These are phyloP conservation scores for Heliosperma pusillum DNA, from an alignment of 148 eudicot genomes.

Conservation along the genomic window DNA sequence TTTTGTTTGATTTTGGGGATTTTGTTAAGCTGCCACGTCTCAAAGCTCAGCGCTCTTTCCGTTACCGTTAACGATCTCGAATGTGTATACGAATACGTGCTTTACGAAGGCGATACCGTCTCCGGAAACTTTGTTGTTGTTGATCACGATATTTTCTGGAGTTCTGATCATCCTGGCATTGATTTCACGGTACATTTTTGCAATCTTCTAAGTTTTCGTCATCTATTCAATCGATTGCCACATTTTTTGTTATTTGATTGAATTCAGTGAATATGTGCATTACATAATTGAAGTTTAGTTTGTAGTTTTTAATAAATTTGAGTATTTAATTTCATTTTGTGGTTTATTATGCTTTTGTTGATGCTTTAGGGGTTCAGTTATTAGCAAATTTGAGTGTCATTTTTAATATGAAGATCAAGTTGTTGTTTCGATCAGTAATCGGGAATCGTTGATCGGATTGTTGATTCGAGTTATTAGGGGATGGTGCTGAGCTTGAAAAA, in stretches of 20 bases:
- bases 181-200: slow-evolving; percentile 57
- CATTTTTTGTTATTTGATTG: not conserved
- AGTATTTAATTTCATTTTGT: not conserved
- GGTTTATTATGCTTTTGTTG: not conserved
- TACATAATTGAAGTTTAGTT: not conserved
- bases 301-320: not conserved
- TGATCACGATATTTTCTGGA: slow-evolving; percentile 92
- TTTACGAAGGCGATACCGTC: slow-evolving; percentile 70
- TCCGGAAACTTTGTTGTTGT: slow-evolving; percentile 93
- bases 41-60: slow-evolving; percentile 45
- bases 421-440: not conserved
- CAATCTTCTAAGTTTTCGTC: not conserved
- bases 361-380: not conserved
- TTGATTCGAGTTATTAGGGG: not conserved
- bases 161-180: slow-evolving; percentile 91
- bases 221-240: not conserved
- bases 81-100: slow-evolving; percentile 88
- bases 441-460: not conserved
- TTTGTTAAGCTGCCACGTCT: slow-evolving; percentile 32
- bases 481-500: not conserved
- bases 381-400: not conserved
- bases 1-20: not conserved
- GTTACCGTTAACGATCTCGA: slow-evolving; percentile 77
- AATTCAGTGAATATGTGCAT: not conserved
- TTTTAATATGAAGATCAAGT: too few species aligned